Evolutionary conservation across 805 yeast species (phyloP), one percentile per base, ranked within the genome.

Genomic region (Candida ficus): DNA sequence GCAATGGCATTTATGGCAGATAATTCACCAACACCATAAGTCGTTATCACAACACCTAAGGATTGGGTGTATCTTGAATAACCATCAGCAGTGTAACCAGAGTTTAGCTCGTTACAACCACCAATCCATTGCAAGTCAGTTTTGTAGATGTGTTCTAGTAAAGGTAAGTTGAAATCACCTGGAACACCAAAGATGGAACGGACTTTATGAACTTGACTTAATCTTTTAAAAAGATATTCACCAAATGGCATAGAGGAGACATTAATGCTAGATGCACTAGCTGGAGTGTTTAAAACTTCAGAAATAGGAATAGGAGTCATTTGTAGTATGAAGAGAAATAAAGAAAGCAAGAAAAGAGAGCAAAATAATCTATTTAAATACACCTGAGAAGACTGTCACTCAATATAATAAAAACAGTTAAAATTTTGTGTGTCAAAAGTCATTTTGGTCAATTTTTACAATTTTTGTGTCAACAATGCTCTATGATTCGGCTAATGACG

Each of bases 11-110:
- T 87, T 46, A 87, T 55, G 3, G 95, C 95, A 43, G 88, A 78
- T 46, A 87, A 70, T 59, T 88, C 96, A 42, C 96, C 96, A 14
- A 88, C 96, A 37, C 96, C 96, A 61, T 71, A 85, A 4, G 96
- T 88, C 4, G 69, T 63, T 40, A 76, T 61, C 30, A 77, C 60
- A 17, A 79, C 88, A 39, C 88, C 86, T 7, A 84, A 73, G n/a
- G 76, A 72, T 36, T 71, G 67, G 22, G 80, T 70, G 32, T 68
- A 67, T 45, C 91, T 73, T 16, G 93, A 78, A 54, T 86, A 90
- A 5, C 96, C 97, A 60, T 90, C 96, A 7, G 91, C 90, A 6
- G 93, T 80, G 58, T 90, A 89, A 8, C 95, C 93, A 4, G 93
- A 82, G 56, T 89, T 90, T 48, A 89, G 70, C 64, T 89, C 97